A percentile compares a stretch with the other conserved stretches of the same genome.
These are phyloP conservation scores for Stereum hirsutum DNA, from an alignment of 1,284 basidiomycete genomes.

Conservation along the genomic window DNA sequence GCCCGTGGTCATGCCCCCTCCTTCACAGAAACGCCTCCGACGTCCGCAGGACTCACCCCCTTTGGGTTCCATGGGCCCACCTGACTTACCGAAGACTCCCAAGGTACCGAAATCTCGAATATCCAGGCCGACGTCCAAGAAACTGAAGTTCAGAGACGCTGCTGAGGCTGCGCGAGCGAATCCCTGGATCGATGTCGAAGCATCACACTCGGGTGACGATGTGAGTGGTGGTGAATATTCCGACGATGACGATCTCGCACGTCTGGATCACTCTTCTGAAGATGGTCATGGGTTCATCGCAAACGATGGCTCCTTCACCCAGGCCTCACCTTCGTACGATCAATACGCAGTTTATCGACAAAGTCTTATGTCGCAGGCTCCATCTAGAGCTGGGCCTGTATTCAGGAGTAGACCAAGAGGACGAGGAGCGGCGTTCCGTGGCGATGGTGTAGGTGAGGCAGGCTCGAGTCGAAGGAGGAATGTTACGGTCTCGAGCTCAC, in stretches of 20 bases:
- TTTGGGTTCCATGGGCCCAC: no score
- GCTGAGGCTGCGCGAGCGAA: slow-evolving; percentile 30
- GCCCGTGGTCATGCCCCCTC: slow-evolving; percentile 25
- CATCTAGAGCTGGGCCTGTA: slow-evolving; percentile 30
- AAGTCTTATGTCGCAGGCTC: slow-evolving; percentile 63
- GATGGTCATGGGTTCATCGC: slow-evolving; percentile 34
- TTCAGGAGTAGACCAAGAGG: slow-evolving; percentile 46
- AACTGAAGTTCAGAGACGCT: slow-evolving; percentile 23
- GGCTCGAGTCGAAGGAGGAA: slow-evolving; percentile 18
- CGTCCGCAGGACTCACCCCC: slow-evolving; percentile 16
- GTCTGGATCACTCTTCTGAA: no score
- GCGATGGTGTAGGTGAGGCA: slow-evolving; percentile 13
- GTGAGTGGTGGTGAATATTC: slow-evolving; percentile 51
- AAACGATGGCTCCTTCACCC: no score
- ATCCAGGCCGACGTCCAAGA: slow-evolving; percentile 23
- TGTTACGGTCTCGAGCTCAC: slow-evolving; percentile 54
- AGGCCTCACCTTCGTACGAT: slow-evolving; percentile 68
- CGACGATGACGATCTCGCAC: slow-evolving; percentile 42
- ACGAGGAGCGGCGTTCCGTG: slow-evolving; percentile 26
- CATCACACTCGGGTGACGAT: slow-evolving; percentile 75
- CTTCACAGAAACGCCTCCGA: slow-evolving; percentile 37
- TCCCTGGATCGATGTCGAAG: slow-evolving; percentile 55
- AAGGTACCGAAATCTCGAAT: no score
- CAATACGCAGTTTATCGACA: slow-evolving; percentile 59
- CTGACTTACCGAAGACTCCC: no score